phyloP scores from a whole-genome alignment of 2,329 filamentous ascomycete species.

The Fusarium scirpi region DNA sequence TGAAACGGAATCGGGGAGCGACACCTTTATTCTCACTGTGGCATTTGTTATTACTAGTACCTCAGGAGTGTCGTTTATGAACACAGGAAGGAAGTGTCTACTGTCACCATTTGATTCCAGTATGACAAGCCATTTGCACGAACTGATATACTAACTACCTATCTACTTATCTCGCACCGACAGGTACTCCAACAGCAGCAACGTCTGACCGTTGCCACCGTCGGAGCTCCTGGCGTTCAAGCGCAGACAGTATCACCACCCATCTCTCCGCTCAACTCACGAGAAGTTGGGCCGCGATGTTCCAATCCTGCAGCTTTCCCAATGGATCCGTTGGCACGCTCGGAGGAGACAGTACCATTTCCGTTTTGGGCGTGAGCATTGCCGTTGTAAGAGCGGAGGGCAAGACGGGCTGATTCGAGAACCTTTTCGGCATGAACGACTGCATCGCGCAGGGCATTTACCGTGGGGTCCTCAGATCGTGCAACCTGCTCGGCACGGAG shows the following conservation, averaged over 20 bases:
- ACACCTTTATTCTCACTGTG: background rate
- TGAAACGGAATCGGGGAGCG: background rate
- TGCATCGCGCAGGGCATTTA: constrained; percentile 57
- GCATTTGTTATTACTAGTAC: background rate
- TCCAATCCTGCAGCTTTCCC: constrained; percentile 43
- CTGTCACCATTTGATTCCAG: constrained; percentile 13
- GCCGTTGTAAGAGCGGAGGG: constrained; percentile 55
- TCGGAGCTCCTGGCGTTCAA: constrained; percentile 31
- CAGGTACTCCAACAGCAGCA: constrained; percentile 28
- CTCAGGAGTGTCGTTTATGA: constrained; percentile 7
- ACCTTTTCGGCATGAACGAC: constrained; percentile 61
- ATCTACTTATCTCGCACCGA: constrained; percentile 6
- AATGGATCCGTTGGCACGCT: constrained; percentile 43
- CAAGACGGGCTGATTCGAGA: constrained; percentile 59
- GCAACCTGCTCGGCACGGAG: constrained; percentile 60
- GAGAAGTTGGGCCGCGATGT: constrained; percentile 62
- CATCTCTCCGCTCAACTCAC: constrained; percentile 71
- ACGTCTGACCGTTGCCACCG: constrained; percentile 21
- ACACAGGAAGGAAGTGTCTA: constrained; percentile 7
- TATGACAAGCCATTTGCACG: constrained; percentile 13
- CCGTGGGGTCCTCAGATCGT: constrained; percentile 54
- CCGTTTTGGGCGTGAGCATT: constrained; percentile 30
- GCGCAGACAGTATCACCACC: constrained; percentile 65
- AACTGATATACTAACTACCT: constrained; percentile 18
- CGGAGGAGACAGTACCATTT: constrained; percentile 21